Base-by-base conservation (phyloP, 1,284 basidiomycete species). In the Cutaneotrichosporon mucoides region DNA sequence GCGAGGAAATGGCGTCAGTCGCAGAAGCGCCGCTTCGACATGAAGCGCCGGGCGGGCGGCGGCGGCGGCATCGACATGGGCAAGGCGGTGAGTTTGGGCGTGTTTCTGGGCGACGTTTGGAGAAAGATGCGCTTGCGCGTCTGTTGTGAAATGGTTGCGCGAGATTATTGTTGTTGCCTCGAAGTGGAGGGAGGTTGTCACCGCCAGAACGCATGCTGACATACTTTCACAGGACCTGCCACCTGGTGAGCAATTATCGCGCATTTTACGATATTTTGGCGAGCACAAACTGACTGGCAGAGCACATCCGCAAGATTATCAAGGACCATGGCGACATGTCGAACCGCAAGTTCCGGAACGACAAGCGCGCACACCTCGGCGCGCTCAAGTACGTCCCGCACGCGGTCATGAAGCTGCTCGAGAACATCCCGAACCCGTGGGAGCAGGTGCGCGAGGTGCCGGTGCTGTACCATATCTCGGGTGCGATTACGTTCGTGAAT, bases 351-450 rank as follows among this genome's bases (percentile, higher is more conserved):
- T 99, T 97, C 79, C 84, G 96, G 67, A 94, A 95, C 75, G 96
- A 99, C 83, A 99, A 99, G 81, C 91, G 96, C 67, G 96, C 98
- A 49, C 95, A 98, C 78, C 85, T 98, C 38, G 95, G 95, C 69
- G 95, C 95, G 55, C 85, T 99, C 72, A 98, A 98, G 81, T 99
- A 99, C 78, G 92, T 99, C 54, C 96, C 96, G 43, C 96, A 99
- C 78, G 96, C 96, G 44, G 94, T 99, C 65, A 91, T 99, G 88
- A 99, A 99, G 81, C 84, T 99, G 59, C 84, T 99, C 68, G 96
- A 99, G 81, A 99, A 99, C 80, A 94, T 99, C 72, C 96, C 96
- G 56, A 95, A 88, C 81, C 96, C 96, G 55, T 99, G 96, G 96
- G 96, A 99, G 84, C 93, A 96, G 85, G 92, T 96, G 44, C 90